A percentile compares a stretch with the other conserved stretches of the same genome.
phyloP scores from a whole-genome alignment of 495 filamentous ascomycete species.

The Corynascus novoguineensis region DNA sequence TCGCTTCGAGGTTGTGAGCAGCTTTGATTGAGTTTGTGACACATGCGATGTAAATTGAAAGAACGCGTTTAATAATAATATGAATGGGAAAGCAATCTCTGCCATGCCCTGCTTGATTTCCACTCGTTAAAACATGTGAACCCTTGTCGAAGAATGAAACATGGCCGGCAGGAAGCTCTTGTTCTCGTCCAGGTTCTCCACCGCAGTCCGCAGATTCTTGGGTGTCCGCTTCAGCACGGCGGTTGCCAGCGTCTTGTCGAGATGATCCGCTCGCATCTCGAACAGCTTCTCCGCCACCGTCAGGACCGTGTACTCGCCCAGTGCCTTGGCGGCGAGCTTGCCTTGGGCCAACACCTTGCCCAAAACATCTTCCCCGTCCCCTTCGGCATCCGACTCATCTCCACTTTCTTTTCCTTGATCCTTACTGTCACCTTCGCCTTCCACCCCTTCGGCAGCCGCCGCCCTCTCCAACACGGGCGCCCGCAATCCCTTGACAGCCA shows the following conservation, averaged over 20 bases:
- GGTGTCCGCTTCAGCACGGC: conserved; percentile 34
- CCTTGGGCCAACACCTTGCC: conserved; percentile 22
- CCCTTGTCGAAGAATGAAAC: conserved; percentile 8
- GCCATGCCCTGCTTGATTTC: background rate
- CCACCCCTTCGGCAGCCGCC: background rate
- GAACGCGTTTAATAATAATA: too few relatives aligned
- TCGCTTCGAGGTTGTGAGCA: conserved; percentile 5
- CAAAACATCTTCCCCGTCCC: conserved; percentile 6
- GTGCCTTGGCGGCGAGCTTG: conserved; percentile 22
- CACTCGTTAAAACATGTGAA: conserved; percentile 17
- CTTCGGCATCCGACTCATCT: conserved; percentile 26
- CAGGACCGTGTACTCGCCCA: conserved; percentile 18
- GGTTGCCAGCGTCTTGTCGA: conserved; percentile 31
- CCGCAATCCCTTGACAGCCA: conserved; percentile 5
- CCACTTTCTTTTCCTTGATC: conserved; percentile 12
- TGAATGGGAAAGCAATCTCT: background rate
- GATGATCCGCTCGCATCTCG: conserved; percentile 27
- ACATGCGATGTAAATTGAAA: too few relatives aligned
- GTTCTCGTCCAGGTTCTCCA: conserved; percentile 35
- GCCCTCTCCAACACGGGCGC: background rate
- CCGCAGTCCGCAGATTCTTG: conserved; percentile 29
- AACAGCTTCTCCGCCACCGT: conserved; percentile 30
- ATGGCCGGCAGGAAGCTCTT: conserved; percentile 35
- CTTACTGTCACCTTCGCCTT: conserved; percentile 12
- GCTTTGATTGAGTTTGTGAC: background rate